Evolutionary conservation across 2,329 filamentous ascomycete species (phyloP).

Genomic region (Colletotrichum costaricense): DNA sequence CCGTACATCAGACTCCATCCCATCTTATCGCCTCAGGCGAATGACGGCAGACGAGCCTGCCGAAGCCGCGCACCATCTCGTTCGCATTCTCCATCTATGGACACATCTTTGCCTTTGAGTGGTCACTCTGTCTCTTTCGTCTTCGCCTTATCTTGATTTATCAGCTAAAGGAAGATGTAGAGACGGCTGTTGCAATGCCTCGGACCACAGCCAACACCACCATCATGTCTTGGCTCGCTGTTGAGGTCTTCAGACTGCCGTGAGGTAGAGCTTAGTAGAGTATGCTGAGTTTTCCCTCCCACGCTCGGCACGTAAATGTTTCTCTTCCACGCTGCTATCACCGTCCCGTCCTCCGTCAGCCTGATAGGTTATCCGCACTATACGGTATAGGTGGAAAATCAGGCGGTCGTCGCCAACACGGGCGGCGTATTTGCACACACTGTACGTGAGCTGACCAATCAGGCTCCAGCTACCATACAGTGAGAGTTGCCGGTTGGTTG

Average conservation of each 20-base stretch:
- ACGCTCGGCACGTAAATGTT: background rate
- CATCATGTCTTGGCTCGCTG: background rate
- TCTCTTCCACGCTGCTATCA: background rate
- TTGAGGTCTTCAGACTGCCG: background rate
- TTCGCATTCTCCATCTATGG: background rate
- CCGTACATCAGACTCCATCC: slow-evolving; percentile 17
- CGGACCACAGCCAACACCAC: background rate
- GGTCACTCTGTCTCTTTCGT: background rate
- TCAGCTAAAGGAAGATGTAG: slow-evolving; percentile 22
- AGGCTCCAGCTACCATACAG: background rate
- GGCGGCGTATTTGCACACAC: background rate
- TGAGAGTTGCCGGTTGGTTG: background rate
- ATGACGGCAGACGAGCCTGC: slow-evolving; percentile 10
- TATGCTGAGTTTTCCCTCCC: background rate
- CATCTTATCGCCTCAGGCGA: slow-evolving; percentile 18
- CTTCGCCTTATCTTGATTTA: slow-evolving; percentile 27
- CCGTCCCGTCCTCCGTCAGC: background rate
- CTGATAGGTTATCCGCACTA: background rate
- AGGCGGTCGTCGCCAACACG: background rate
- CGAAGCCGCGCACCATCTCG: slow-evolving; percentile 14
- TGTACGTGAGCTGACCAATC: slow-evolving; percentile 10
- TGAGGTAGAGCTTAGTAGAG: background rate
- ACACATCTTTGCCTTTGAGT: background rate
- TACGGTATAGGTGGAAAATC: background rate
- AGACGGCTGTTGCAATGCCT: background rate